Evolutionary conservation across 805 yeast genomes (phyloP), one percentile per base, ranked within the genome.

Genomic region (Monosporozyma solicola): DNA sequence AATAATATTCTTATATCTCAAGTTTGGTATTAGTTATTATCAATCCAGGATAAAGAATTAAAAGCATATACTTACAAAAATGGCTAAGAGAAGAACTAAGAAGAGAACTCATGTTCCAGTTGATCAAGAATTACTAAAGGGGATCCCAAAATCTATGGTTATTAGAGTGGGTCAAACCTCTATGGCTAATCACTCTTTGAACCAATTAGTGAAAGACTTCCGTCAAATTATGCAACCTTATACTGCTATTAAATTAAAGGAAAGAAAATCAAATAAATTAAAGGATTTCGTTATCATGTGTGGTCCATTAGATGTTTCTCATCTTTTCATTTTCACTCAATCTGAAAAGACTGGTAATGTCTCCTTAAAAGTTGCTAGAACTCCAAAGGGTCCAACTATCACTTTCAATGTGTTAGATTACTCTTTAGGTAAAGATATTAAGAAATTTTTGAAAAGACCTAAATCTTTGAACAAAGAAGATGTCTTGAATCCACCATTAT

Each of bases 211-310:
- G 22, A 78, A 78, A 55, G 99, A 94, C 69, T 82, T 91, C 69
- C 80, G 99, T 65, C 79, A 80, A 55, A 80, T 90, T 58, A 90
- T 94, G 97, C 94, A 89, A 66, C 99, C 99, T 13, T 95, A 92
- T 64, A 94, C 99, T 2, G 97, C 98, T 11, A 82, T 89, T 62
- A 86, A 82, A 59, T 76, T 94, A 54, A 78, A 84, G 58, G 99
- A 94, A 71, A 77, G 98, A 50, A 88, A 87, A 66, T 75, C 87
- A 41, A 94, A 94, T 70, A 87, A 83, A 65, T 75, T 94, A 59
- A 88, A 86, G 68, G 99, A 92, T 71, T 94, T 86, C 61, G 80
- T 91, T n/a, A 96, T 89, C n/a, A 91, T 94, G 97, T 87, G 97
- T 41, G 98, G 98, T 5, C 98, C 98, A 13, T 74, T 94, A 46